Conservation (phyloP, 108 stramenopile genomes). For the Hondaea fermentalgiana region DNA sequence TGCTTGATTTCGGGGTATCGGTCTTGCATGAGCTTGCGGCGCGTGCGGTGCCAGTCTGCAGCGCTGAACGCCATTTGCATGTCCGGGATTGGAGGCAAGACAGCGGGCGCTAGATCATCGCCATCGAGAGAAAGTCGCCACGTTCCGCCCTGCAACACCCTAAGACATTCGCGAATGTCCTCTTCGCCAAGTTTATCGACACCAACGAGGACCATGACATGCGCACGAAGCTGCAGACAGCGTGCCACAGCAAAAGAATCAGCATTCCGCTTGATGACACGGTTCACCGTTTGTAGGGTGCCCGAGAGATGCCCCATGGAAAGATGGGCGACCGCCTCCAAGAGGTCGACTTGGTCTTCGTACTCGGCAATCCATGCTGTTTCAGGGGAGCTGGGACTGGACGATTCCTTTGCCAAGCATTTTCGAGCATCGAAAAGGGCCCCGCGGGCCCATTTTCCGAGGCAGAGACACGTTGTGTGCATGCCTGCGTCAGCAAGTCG, state of each 20-base stretch:
- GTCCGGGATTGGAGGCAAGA: neutral
- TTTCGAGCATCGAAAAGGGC: neutral
- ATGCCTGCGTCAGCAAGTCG: neutral
- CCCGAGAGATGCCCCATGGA: neutral
- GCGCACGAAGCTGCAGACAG: neutral
- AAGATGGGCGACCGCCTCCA: neutral
- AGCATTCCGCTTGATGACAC: neutral
- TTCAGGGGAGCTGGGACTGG: neutral
- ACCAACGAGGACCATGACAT: neutral
- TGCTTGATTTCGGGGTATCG: neutral
- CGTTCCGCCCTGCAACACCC: neutral
- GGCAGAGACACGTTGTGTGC: neutral
- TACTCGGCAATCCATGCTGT: neutral
- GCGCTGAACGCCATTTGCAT: neutral
- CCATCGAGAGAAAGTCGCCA: neutral
- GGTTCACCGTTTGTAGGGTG: neutral
- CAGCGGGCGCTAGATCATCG: neutral
- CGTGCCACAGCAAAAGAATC: neutral
- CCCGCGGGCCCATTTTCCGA: neutral
- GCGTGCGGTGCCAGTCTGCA: neutral
- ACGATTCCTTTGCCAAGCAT: neutral
- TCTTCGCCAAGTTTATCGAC: neutral
- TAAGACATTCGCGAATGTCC: neutral
- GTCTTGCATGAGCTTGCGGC: neutral
- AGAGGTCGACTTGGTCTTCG: neutral